These are phyloP conservation scores for Cladosporium oxysporum DNA, from an alignment of 2,329 filamentous ascomycete species.

Conservation along the genomic window DNA sequence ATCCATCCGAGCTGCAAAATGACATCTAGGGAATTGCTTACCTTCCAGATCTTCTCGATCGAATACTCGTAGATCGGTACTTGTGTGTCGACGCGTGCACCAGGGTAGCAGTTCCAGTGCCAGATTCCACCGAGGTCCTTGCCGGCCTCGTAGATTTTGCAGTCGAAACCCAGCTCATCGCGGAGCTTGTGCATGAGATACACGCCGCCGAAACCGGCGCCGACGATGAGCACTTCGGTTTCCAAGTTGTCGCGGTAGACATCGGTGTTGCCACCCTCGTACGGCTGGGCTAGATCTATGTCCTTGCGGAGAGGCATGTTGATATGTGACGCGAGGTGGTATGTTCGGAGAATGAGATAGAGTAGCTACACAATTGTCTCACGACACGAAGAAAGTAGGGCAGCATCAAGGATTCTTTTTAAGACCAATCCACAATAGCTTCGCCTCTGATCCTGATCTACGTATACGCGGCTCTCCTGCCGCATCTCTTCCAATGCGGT, in stretches of 20 bases:
- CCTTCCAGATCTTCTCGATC: conserved; percentile 49
- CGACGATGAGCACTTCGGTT: conserved; percentile 33
- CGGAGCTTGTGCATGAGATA: conserved; percentile 32
- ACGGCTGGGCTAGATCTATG: conserved; percentile 5
- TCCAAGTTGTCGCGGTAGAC: conserved; percentile 14
- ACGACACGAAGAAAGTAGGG: background rate
- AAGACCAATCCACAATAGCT: background rate
- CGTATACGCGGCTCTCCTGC: background rate
- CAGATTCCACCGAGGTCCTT: conserved; percentile 41
- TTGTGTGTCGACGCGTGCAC: conserved; percentile 51
- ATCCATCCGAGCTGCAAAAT: background rate
- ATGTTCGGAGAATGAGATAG: too few species aligned
- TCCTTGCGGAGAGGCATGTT: conserved; percentile 17
- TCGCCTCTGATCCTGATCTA: background rate
- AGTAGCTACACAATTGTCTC: background rate
- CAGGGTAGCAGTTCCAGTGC: conserved; percentile 43
- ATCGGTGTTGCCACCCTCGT: conserved; percentile 9
- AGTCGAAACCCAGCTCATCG: conserved; percentile 34
- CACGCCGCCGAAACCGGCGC: conserved; percentile 34
- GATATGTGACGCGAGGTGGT: background rate
- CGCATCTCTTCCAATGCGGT: background rate
- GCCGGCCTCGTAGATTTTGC: conserved; percentile 41
- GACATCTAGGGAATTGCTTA: conserved; percentile 9
- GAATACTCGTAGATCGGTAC: conserved; percentile 52
- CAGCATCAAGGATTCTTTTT: background rate